A percentile compares a stretch with the other conserved stretches of the same genome.
phyloP scores from a whole-genome alignment of 192 early-diverging fungal genomes.

The Chytriomyces sp. region DNA sequence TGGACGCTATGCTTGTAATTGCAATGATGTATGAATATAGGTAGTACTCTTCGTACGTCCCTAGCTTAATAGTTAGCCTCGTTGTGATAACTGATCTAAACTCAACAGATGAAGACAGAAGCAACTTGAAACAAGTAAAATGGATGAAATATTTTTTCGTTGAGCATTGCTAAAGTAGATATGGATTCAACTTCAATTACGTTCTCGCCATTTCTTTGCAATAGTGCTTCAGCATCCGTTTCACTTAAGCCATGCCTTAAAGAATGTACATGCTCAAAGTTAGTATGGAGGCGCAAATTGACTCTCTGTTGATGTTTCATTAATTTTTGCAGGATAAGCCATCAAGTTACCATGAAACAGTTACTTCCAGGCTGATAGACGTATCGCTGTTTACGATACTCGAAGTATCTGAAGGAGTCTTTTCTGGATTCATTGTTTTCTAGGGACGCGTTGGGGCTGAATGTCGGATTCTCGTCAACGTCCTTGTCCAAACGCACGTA shows the following conservation, averaged over 20 bases:
- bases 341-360: slow-evolving; percentile 38
- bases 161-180: slow-evolving; percentile 36
- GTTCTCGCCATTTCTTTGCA: slow-evolving; percentile 42
- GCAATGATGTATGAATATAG: slow-evolving; percentile 45
- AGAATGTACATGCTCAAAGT: slow-evolving; percentile 30
- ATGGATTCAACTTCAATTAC: slow-evolving; percentile 35
- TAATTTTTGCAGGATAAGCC: background rate
- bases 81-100: slow-evolving; percentile 3
- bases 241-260: slow-evolving; percentile 30
- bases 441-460: too few species aligned
- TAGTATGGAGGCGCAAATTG: slow-evolving; percentile 23
- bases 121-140: slow-evolving; percentile 54
- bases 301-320: slow-evolving; percentile 25
- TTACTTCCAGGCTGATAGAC: slow-evolving; percentile 29
- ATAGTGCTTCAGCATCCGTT: slow-evolving; percentile 17
- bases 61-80: slow-evolving; percentile 4
- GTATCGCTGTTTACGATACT: slow-evolving; percentile 47
- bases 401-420: slow-evolving; percentile 33
- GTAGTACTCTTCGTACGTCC: slow-evolving; percentile 44
- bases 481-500: background rate
- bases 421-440: too few species aligned
- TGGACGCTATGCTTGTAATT: slow-evolving; percentile 35
- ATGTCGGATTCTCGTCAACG: background rate
- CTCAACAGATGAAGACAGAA: slow-evolving; percentile 45
- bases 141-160: slow-evolving; percentile 47